These are phyloP conservation scores for Populus hybrid DNA, from an alignment of 441 rosid species.

Conservation along the genomic window DNA sequence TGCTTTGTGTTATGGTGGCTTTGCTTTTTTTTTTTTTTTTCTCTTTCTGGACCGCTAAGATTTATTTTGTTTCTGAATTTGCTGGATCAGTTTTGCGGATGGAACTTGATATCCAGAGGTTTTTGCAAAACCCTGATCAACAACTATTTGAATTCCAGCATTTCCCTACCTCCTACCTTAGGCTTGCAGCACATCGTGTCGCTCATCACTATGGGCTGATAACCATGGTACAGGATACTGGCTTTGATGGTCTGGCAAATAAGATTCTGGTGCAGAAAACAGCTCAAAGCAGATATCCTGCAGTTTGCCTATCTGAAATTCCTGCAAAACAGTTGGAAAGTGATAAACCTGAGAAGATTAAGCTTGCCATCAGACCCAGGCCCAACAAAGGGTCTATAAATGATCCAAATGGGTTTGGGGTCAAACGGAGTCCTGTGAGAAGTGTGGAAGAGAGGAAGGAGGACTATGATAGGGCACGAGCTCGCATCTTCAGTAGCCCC, in stretches of 20 bases:
- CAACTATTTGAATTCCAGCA: constrained; percentile 86
- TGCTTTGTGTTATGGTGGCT: neutral
- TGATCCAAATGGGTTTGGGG: constrained; percentile 48
- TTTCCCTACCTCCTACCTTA: constrained; percentile 89
- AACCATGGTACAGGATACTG: constrained; percentile 67
- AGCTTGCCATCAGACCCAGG: constrained; percentile 69
- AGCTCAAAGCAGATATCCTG: constrained; percentile 59
- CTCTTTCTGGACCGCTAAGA: neutral
- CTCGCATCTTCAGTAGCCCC: constrained; percentile 80
- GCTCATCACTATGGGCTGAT: constrained; percentile 92
- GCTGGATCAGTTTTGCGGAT: constrained; percentile 68
- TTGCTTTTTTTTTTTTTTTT: neutral
- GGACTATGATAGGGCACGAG: constrained; percentile 81
- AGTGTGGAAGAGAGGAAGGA: constrained; percentile 96
- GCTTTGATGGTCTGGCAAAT: constrained; percentile 65
- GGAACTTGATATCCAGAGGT: constrained; percentile 88
- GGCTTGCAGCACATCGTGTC: constrained; percentile 95
- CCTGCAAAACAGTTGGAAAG: constrained; percentile 62
- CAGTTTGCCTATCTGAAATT: constrained; percentile 64
- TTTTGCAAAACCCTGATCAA: constrained; percentile 69
- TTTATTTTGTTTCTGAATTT: constrained; percentile 4
- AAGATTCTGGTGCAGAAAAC: constrained; percentile 60
- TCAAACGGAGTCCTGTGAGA: constrained; percentile 47
- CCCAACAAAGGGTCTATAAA: constrained; percentile 49
- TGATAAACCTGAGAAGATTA: constrained; percentile 58